These are phyloP conservation scores for Boletus edulis DNA, from an alignment of 768 basidiomycete species.

Conservation along the genomic window DNA sequence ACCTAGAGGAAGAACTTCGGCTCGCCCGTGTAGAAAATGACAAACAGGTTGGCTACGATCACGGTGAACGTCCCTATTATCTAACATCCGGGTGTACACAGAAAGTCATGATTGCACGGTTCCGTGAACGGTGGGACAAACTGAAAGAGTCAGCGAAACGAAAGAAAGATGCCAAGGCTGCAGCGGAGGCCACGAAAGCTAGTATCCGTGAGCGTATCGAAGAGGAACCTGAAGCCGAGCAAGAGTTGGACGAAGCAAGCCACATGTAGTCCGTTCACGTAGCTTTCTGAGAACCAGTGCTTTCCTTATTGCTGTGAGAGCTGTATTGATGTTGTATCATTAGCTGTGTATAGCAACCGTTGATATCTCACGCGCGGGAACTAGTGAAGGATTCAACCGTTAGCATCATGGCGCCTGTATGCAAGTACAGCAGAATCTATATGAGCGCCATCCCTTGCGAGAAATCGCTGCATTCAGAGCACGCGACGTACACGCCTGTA, in stretches of 20 bases:
- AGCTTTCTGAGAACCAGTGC: neutral
- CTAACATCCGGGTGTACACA: constrained; percentile 33
- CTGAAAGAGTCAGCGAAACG: constrained; percentile 84
- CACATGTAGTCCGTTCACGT: neutral
- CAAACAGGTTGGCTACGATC: constrained; percentile 59
- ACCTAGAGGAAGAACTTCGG: constrained; percentile 79
- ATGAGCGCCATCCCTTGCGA: too few relatives aligned
- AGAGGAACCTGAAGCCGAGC: constrained; percentile 65
- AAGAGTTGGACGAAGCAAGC: constrained; percentile 41
- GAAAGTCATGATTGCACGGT: constrained; percentile 82
- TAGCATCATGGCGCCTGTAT: too few relatives aligned
- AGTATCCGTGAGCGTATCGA: constrained; percentile 66
- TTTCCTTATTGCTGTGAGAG: constrained; percentile 3
- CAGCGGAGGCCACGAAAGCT: constrained; percentile 43
- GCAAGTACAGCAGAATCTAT: neutral
- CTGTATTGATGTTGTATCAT: constrained; percentile 12
- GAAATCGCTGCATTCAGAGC: neutral
- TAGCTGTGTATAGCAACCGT: constrained; percentile 8
- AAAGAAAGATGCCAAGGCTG: constrained; percentile 72
- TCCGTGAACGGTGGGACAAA: constrained; percentile 87
- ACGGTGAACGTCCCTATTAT: constrained; percentile 1
- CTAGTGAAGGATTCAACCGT: neutral
- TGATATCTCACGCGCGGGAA: neutral
- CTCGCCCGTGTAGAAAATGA: constrained; percentile 67
- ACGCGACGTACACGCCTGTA: neutral